Base-by-base conservation (phyloP, 805 yeast genomes). In the Isabelozyma gotoi region DNA sequence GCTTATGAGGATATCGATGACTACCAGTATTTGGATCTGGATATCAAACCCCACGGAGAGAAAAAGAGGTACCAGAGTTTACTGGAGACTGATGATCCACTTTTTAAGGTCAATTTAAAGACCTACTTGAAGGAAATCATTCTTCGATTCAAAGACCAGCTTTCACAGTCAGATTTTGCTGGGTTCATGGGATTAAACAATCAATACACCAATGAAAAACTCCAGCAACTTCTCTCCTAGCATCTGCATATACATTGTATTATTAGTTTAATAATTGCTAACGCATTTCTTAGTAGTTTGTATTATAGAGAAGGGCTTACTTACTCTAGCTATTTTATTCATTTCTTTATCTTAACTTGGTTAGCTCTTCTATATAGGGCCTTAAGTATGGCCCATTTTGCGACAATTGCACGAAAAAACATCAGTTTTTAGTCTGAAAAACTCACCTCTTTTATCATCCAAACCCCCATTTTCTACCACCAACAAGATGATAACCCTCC, bases 91-190 rank as follows among this genome's bases (percentile, higher is more conserved):
- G 44, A 46, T 15, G 76, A 71, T 44, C 68, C 71, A 1, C 68
- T 70, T 7, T 60, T 59, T 48, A 73, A 66, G 14, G 72, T 81
- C 6, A 73, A 77, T 38, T 56, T 84, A 43, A 77, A 73, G 43
- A 63, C 59, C 5, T 76, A 63, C 48, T 60, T 85, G 29, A 60
- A 61, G 38, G 53, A 52, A 12, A 53, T 55, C 21, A 50, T 76
- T 31, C 43, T 49, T 10, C 52, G 44, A 12, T 44, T 75, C 36
- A 58, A 63, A 40, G 43, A 47, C 7, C 46, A 50, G 4, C 46
- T 71, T n/a, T 49, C 53, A 2, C 56, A 41, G 1, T 46, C 42
- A 6, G 68, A 67, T 11, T 76, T 72, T 52, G 58, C 58, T 7
- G 57, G 58, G 15, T 48, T 77, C 39, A 51, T 74, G 43, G 40